These are phyloP conservation scores for Dimocarpus longan DNA, from an alignment of 345 rosid species.

Conservation along the genomic window DNA sequence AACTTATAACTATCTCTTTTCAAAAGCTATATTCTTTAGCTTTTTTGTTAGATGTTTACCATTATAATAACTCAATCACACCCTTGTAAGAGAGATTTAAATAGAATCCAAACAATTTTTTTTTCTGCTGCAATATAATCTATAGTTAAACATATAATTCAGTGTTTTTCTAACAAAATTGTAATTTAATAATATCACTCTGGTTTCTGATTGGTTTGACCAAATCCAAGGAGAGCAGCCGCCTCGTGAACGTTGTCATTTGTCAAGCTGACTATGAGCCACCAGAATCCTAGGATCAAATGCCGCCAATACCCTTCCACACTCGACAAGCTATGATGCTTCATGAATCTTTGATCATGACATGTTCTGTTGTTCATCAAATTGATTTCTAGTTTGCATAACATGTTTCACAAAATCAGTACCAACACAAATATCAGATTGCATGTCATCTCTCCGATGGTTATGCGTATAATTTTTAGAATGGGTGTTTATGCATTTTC, in stretches of 20 bases:
- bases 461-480: too few relatives aligned
- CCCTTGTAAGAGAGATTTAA: neutral
- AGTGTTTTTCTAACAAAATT: too few relatives aligned
- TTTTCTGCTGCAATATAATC: neutral
- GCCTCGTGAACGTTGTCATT: neutral
- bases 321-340: neutral
- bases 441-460: too few relatives aligned
- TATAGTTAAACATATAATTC: neutral
- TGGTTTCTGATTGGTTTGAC: neutral
- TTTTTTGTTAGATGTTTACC: too few relatives aligned
- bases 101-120: too few relatives aligned
- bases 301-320: neutral
- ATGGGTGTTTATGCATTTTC: too few relatives aligned
- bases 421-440: too few relatives aligned
- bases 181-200: neutral
- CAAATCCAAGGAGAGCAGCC: constrained; percentile 17
- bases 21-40: neutral
- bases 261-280: constrained; percentile 5
- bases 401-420: neutral
- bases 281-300: neutral
- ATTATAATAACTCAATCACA: too few relatives aligned
- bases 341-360: neutral
- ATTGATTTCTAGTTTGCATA: neutral
- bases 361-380: neutral
- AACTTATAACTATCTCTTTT: too few relatives aligned